Base-by-base conservation (phyloP, 2,329 filamentous ascomycete genomes). In the Didymella keratinophila region DNA sequence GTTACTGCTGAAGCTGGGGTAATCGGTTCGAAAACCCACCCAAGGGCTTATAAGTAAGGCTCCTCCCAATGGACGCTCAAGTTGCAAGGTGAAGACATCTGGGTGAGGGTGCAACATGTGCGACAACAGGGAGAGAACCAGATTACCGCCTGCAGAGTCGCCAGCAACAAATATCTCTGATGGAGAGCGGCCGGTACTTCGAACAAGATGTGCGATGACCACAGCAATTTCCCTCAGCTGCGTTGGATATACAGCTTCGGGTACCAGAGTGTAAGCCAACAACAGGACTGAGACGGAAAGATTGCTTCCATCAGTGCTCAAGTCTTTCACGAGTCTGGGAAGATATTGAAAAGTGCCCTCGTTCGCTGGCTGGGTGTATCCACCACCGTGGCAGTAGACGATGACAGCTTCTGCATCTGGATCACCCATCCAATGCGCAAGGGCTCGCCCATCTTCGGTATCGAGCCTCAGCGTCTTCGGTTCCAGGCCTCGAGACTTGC, bases 81-180 rank as follows among this genome's bases (percentile, higher is more conserved):
- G 54, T 25, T 62, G 47, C 14, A 71, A 30, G 2, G 39, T 25
- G 3, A 57, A 47, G 1, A 69, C 59, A n/a, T 66, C 53, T 21
- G 66, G 63, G 44, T 67, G 67, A 10, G 68, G 66, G 45, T 71
- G 64, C 6, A 71, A 56, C 2, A 71, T 18, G 52, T 72, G 70
- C 16, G 69, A 69, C 2, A 72, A 58, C 0, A 72, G 36, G n/a
- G 60, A 49, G 10, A 71, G 12, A 2, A 56, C 58, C 10, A 73
- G 47, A 47, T 61, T 61, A 0, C 51, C 61, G 12, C 61, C 61
- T 27, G 61, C 58, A 14, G 61, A 63, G 39, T 63, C 61, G 6
- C 61, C 61, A 2, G 61, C 56, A 3, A 67, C 9, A 23, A 67
- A 44, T 8, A 71, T 64, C 2, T 47, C 49, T 1, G 53, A 61